These are phyloP conservation scores for Staphylotrichum tortipilum DNA, from an alignment of 495 filamentous ascomycete species.

Conservation along the genomic window DNA sequence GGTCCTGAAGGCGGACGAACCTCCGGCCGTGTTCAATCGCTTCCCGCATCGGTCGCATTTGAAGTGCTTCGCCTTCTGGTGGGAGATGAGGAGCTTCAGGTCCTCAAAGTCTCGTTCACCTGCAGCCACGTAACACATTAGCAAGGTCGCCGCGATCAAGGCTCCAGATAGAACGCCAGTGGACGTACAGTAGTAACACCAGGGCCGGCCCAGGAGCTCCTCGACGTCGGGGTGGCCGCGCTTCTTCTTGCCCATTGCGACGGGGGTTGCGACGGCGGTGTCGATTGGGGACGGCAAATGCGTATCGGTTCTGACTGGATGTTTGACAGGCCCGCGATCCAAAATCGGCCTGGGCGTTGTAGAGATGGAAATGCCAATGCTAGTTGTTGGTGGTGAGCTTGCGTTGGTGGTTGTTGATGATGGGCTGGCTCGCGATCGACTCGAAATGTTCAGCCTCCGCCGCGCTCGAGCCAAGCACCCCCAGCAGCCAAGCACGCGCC, in stretches of 20 bases:
- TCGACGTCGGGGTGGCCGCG: conserved; percentile 75
- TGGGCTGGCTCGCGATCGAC: too few relatives aligned
- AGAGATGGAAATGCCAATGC: too few relatives aligned
- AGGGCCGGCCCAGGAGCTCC: conserved; percentile 77
- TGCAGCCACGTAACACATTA: conserved; percentile 27
- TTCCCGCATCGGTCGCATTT: conserved; percentile 86
- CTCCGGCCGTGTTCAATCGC: conserved; percentile 88
- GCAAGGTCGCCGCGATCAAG: neutral
- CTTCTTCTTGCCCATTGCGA: conserved; percentile 75
- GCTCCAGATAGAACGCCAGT: too few relatives aligned
- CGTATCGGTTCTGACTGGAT: too few relatives aligned
- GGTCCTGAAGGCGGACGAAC: too few relatives aligned
- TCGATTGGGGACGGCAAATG: neutral
- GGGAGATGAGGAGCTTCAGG: conserved; percentile 86
- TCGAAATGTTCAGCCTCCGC: too few relatives aligned
- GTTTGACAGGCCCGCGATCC: conserved; percentile 50
- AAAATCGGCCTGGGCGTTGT: conserved; percentile 40
- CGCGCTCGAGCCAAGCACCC: too few relatives aligned
- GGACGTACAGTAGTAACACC: conserved; percentile 88
- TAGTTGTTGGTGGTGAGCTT: too few relatives aligned
- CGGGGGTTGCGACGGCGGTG: neutral
- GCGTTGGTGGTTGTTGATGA: too few relatives aligned
- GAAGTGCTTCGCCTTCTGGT: conserved; percentile 98
- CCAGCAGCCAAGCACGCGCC: too few relatives aligned
- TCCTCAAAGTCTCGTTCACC: conserved; percentile 95